Conservation (phyloP, 768 basidiomycete species). For the Fibroporia radiculosa region DNA sequence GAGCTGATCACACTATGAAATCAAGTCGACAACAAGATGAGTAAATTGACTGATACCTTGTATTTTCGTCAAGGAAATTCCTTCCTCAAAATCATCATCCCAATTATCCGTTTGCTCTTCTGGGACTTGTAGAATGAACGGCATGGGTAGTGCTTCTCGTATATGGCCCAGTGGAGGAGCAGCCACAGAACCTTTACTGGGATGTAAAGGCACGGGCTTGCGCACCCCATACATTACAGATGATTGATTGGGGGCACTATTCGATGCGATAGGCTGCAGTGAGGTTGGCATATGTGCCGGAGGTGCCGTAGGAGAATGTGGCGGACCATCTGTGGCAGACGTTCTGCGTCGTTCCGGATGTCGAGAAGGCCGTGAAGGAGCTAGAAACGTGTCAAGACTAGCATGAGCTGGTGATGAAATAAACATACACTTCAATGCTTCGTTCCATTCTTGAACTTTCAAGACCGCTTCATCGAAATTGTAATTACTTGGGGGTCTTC, state of each 20-base stretch:
- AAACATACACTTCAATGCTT: conserved; percentile 79
- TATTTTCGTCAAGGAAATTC: conserved; percentile 80
- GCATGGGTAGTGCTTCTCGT: conserved; percentile 40
- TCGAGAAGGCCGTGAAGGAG: conserved; percentile 70
- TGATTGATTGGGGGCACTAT: conserved; percentile 6
- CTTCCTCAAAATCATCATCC: conserved; percentile 98
- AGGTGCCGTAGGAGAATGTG: conserved; percentile 42
- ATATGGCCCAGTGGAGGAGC: conserved; percentile 19
- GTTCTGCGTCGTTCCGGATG: conserved; percentile 37
- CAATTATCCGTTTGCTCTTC: conserved; percentile 93
- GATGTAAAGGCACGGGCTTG: conserved; percentile 9
- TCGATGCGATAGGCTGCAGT: conserved; percentile 10
- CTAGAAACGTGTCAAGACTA: conserved; percentile 28
- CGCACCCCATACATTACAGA: conserved; percentile 6
- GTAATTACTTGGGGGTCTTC: conserved; percentile 64
- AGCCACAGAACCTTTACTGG: conserved; percentile 13
- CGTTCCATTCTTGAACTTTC: conserved; percentile 98
- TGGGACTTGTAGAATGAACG: conserved; percentile 60
- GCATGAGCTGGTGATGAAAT: not conserved
- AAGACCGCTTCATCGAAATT: conserved; percentile 92
- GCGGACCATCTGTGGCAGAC: conserved; percentile 24
- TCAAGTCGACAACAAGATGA: not conserved
- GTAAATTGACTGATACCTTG: conserved; percentile 37
- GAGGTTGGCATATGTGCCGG: conserved; percentile 16
- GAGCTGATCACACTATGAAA: conserved; percentile 28